Percentiles rank a stretch among this genome's conserved stretches.
Conservation (phyloP, 257 asterid genomes). For the Haberlea rhodopensis region DNA sequence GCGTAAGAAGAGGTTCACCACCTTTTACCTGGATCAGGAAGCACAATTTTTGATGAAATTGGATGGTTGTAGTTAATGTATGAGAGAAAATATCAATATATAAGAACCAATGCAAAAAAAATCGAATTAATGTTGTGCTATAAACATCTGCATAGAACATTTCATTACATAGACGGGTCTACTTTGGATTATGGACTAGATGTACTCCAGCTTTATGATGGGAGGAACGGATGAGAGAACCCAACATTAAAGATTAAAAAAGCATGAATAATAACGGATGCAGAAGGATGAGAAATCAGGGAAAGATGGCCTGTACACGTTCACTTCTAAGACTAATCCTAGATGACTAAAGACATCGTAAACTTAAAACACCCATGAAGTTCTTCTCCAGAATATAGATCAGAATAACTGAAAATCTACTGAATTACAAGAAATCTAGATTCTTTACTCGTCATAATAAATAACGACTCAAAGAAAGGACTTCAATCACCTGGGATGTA, state of each 20-base stretch:
- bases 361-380: slow-evolving; percentile 1
- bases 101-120: neutral
- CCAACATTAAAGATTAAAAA: neutral
- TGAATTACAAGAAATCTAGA: slow-evolving; percentile 5
- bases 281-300: neutral
- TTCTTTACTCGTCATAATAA: slow-evolving; percentile 7
- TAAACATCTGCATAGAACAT: neutral
- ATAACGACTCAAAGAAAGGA: neutral
- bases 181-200: neutral
- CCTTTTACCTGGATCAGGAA: slow-evolving; percentile 67
- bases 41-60: slow-evolving; percentile 16
- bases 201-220: neutral
- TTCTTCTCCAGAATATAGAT: slow-evolving; percentile 4
- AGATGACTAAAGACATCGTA: slow-evolving; percentile 3
- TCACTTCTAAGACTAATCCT: neutral
- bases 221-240: neutral
- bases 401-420: slow-evolving; percentile 8
- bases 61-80: slow-evolving; percentile 14
- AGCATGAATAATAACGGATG: neutral
- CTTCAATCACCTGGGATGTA: slow-evolving; percentile 5
- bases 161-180: neutral
- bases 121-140: slow-evolving; percentile 1
- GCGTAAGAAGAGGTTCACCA: slow-evolving; percentile 91
- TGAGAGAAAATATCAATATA: slow-evolving; percentile 3
- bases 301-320: neutral